These are phyloP conservation scores for Chamaecrista fasciculata DNA, from an alignment of 306 rosid genomes.

Conservation along the genomic window DNA sequence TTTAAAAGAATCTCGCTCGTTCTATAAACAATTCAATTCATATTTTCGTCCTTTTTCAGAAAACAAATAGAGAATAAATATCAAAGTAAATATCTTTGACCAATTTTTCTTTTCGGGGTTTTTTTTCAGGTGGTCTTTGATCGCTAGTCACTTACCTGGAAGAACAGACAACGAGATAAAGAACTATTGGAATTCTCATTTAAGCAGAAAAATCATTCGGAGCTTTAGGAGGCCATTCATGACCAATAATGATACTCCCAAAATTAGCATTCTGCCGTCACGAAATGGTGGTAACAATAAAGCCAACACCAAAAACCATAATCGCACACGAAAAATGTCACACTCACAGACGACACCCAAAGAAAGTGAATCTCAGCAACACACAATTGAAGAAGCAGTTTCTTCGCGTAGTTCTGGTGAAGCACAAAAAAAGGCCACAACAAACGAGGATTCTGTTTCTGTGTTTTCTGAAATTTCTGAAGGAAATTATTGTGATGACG, in stretches of 20 bases:
- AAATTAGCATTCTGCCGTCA: conserved; percentile 26
- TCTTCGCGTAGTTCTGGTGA: too few species aligned
- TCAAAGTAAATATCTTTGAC: too few species aligned
- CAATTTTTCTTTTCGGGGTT: too few species aligned
- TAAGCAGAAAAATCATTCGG: conserved; percentile 61
- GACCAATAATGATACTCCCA: conserved; percentile 31
- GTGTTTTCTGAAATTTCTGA: too few species aligned
- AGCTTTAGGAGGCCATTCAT: conserved; percentile 34
- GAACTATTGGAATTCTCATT: conserved; percentile 87
- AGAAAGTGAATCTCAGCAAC: not conserved
- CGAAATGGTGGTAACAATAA: conserved; percentile 49
- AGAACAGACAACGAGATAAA: conserved; percentile 95
- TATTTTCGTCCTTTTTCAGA: too few species aligned
- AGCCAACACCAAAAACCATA: conserved; percentile 33
- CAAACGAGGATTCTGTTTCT: not conserved
- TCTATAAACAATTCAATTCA: too few species aligned
- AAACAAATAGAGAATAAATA: too few species aligned
- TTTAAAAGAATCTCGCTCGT: too few species aligned
- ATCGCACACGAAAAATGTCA: too few species aligned
- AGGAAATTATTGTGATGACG: too few species aligned
- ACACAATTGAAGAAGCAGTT: not conserved
- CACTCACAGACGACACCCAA: too few species aligned
- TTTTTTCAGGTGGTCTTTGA: conserved; percentile 73
- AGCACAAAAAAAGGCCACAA: not conserved
- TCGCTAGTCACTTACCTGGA: conserved; percentile 77